phyloP scores from a whole-genome alignment of 768 basidiomycete genomes.

The Mycena capillaripes region DNA sequence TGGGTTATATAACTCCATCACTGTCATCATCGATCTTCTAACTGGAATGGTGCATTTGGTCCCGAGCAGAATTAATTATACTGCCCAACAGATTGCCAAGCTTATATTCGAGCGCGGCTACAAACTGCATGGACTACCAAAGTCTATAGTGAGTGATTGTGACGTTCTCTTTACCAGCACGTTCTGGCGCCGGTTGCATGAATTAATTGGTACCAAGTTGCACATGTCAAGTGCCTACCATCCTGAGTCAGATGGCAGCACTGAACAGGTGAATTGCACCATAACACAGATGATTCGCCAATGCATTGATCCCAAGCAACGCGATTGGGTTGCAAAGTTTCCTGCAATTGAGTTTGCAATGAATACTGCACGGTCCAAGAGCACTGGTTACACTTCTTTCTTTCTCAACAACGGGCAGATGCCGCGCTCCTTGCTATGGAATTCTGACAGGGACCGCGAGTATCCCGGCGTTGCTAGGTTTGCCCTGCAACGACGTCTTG shows the following conservation, averaged over 20 bases:
- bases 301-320: constrained; percentile 3
- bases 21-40: neutral
- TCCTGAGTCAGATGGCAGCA: neutral
- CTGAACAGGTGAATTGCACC: constrained; percentile 1
- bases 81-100: neutral
- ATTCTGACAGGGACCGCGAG: neutral
- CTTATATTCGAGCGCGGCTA: neutral
- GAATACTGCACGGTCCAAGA: neutral
- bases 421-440: constrained; percentile 36
- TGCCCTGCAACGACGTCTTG: constrained; percentile 15
- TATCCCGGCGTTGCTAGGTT: constrained; percentile 8
- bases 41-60: constrained; percentile 3
- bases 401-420: constrained; percentile 35
- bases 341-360: constrained; percentile 5
- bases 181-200: constrained; percentile 1
- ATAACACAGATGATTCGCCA: constrained; percentile 9
- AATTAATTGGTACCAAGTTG: neutral
- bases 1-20: neutral
- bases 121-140: neutral
- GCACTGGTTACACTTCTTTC: neutral
- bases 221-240: constrained; percentile 5
- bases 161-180: neutral
- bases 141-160: constrained; percentile 5
- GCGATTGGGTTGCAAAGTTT: constrained; percentile 3
- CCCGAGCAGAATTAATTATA: neutral